These are phyloP conservation scores for Coccomyxa subellipsoidea DNA, from an alignment of 163 green algal genomes.

Conservation along the genomic window DNA sequence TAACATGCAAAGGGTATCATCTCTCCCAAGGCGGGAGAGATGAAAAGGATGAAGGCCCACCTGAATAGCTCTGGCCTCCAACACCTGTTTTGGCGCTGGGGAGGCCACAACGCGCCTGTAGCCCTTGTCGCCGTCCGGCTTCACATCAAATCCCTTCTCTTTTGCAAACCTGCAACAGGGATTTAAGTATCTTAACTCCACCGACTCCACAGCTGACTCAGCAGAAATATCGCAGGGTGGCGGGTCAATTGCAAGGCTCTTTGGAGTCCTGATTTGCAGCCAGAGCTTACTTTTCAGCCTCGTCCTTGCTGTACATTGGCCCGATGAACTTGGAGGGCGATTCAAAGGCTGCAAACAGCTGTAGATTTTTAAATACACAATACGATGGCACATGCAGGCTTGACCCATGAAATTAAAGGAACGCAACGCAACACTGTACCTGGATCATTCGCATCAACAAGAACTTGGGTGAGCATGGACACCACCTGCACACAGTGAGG, in stretches of 20 bases:
- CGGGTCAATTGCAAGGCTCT: too few relatives aligned
- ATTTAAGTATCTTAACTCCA: neutral
- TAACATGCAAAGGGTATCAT: too few relatives aligned
- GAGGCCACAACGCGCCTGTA: constrained; percentile 34
- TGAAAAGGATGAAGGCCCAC: neutral
- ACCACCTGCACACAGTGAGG: constrained; percentile 25
- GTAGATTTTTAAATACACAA: neutral
- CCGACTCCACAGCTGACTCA: too few relatives aligned
- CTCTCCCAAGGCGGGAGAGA: too few relatives aligned
- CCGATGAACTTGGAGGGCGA: constrained; percentile 37
- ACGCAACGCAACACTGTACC: neutral
- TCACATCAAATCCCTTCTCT: constrained; percentile 33
- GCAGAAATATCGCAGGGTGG: too few relatives aligned
- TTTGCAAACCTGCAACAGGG: neutral
- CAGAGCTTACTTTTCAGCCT: constrained; percentile 7
- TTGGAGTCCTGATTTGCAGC: too few relatives aligned
- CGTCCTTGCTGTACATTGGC: constrained; percentile 21
- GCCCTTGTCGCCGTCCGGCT: constrained; percentile 20
- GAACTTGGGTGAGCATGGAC: constrained; percentile 34
- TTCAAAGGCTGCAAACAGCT: constrained; percentile 19
- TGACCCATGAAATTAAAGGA: too few relatives aligned
- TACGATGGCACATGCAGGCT: too few relatives aligned
- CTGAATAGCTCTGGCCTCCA: constrained; percentile 33
- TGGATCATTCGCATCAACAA: constrained; percentile 30
- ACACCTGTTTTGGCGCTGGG: constrained; percentile 20